Evolutionary conservation across 371 early-diverging fungal genomes (phyloP), one percentile per base, ranked within the genome.

Genomic region (Fennellomyces sp.): DNA sequence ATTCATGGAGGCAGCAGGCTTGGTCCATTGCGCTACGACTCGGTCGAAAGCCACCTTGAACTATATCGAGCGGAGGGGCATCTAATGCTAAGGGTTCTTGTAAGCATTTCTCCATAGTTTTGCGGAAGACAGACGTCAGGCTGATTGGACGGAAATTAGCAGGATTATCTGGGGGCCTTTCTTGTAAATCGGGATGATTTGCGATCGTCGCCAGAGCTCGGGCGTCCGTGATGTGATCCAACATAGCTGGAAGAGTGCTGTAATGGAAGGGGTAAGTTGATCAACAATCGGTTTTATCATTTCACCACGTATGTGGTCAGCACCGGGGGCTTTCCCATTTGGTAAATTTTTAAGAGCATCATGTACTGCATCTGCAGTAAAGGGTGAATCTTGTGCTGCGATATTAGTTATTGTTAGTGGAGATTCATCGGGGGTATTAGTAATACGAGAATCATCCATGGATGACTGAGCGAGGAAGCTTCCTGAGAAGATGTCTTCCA

Each of bases 1-100:
- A 48, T 48, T 56, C 61, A 10, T 58, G 62, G n/a, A n/a, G n/a
- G n/a, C n/a, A n/a, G n/a, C n/a, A n/a, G n/a, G n/a, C n/a, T n/a
- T n/a, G n/a, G n/a, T 55, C 63, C 2, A 69, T 51, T 8, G 62
- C 30, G 19, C 65, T 48, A 5, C 60, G 50, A 12, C 6, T 17
- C n/a, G 52, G 27, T 15, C 54, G 54, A 38, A 63, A 67, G 11
- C 67, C 67, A 23, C 67, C 67, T 38, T 67, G 58, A 12, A 56
- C 63, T 13, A 52, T 36, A 35, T 67, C 62, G 1, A 59, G 25
- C 4, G 38, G 38, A 15, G 56, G 54, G 3, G 63, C 17, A 0
- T 23, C 0, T 4, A 28, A 2, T 0, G 10, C 5, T 3, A 57
- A 49, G 1, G 51, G 10, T 15, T 30, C 10, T 6, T 45, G 8